These are phyloP conservation scores for Coemansia sp. DNA, from an alignment of 192 early-diverging fungal species.

Conservation along the genomic window DNA sequence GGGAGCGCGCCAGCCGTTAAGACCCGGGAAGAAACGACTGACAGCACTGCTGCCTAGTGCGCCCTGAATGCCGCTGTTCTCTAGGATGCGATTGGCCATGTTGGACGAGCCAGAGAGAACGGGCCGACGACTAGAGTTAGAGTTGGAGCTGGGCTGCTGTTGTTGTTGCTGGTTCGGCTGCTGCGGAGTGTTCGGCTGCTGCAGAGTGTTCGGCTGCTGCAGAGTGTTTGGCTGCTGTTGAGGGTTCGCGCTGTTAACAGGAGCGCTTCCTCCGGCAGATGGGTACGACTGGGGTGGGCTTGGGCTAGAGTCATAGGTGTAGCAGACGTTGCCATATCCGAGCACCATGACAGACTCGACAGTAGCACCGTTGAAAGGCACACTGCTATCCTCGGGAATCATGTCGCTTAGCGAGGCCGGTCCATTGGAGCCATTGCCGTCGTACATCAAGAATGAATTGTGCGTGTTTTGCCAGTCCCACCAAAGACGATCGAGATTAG, in stretches of 20 bases:
- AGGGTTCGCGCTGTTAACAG: conserved; percentile 8
- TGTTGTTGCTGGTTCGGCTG: conserved; percentile 13
- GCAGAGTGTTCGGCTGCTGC: conserved; percentile 13
- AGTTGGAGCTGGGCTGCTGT: conserved; percentile 15
- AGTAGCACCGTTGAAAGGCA: conserved; percentile 35
- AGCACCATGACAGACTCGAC: conserved; percentile 54
- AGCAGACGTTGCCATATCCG: conserved; percentile 54
- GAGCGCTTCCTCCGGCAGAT: conserved; percentile 14
- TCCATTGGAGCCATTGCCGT: conserved; percentile 36
- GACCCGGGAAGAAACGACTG: conserved; percentile 47
- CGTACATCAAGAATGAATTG: conserved; percentile 39
- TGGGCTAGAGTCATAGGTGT: conserved; percentile 47
- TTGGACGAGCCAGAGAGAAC: conserved; percentile 37
- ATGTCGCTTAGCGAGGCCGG: conserved; percentile 32
- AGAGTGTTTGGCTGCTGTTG: conserved; percentile 9
- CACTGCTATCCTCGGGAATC: conserved; percentile 39
- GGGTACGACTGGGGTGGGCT: conserved; percentile 41
- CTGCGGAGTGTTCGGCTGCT: conserved; percentile 11
- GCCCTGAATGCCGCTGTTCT: conserved; percentile 32
- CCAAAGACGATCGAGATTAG: conserved; percentile 59
- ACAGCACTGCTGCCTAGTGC: conserved; percentile 34
- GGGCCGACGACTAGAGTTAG: neutral
- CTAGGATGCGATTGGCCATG: conserved; percentile 27
- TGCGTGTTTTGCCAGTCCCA: conserved; percentile 58
- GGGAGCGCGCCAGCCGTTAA: conserved; percentile 7